These are phyloP conservation scores for Blumeriella jaapii DNA, from an alignment of 2,329 filamentous ascomycete species.

Conservation along the genomic window DNA sequence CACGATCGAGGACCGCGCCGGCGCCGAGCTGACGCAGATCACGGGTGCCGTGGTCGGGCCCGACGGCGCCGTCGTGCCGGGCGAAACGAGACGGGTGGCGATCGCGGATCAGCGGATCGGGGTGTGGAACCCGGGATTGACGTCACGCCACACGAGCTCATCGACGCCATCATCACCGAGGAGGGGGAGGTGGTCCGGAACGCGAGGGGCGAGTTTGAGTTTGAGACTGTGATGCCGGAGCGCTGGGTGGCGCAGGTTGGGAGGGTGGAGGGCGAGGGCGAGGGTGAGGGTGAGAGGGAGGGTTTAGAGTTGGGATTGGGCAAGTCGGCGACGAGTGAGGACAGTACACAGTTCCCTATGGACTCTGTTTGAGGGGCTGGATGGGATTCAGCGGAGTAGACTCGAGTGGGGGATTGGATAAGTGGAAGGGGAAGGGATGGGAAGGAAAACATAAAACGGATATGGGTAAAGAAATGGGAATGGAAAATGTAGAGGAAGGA, in stretches of 20 bases:
- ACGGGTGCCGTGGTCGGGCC: slow-evolving; percentile 60
- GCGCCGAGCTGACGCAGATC: slow-evolving; percentile 73
- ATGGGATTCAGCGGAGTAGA: background rate
- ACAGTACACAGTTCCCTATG: slow-evolving; percentile 8
- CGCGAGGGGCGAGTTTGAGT: slow-evolving; percentile 56
- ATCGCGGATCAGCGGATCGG: slow-evolving; percentile 66
- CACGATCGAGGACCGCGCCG: slow-evolving; percentile 77
- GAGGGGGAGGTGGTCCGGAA: slow-evolving; percentile 76
- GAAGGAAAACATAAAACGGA: too few species aligned
- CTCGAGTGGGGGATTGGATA: too few species aligned
- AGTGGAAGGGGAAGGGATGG: too few species aligned
- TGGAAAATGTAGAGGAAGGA: too few species aligned
- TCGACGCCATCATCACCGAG: slow-evolving; percentile 92
- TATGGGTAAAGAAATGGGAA: too few species aligned
- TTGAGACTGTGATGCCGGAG: slow-evolving; percentile 44
- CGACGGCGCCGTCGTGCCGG: slow-evolving; percentile 52
- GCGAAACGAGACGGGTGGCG: slow-evolving; percentile 57
- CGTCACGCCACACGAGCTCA: slow-evolving; percentile 77
- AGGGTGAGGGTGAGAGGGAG: too few species aligned
- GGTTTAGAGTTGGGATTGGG: too few species aligned
- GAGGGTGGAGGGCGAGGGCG: background rate
- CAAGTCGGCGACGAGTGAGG: slow-evolving; percentile 4
- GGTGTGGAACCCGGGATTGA: slow-evolving; percentile 98
- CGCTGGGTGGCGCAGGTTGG: slow-evolving; percentile 31
- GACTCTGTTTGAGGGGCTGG: slow-evolving; percentile 2